phyloP scores from a whole-genome alignment of 2,329 filamentous ascomycete genomes.

The Alternaria sp. region DNA sequence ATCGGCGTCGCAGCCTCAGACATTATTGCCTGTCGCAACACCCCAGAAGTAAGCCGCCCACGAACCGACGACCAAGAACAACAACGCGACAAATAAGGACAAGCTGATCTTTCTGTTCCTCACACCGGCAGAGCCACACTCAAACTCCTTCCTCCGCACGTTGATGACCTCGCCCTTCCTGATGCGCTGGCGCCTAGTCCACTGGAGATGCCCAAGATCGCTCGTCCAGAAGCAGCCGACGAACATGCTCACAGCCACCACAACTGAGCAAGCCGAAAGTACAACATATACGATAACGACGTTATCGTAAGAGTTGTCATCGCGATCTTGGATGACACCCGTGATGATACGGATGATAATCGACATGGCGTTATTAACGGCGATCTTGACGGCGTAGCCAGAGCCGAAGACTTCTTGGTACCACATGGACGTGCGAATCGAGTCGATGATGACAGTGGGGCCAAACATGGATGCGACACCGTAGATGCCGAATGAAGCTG shows the following conservation, averaged over 20 bases:
- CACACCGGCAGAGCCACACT: constrained; percentile 35
- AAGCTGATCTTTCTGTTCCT: constrained; percentile 52
- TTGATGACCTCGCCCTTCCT: constrained; percentile 54
- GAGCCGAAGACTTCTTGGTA: constrained; percentile 66
- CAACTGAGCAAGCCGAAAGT: constrained; percentile 58
- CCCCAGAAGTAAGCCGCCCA: constrained; percentile 69
- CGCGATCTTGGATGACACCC: constrained; percentile 65
- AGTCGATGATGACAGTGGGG: constrained; percentile 66
- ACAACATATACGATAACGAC: constrained; percentile 64
- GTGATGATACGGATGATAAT: constrained; percentile 66
- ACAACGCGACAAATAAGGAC: constrained; percentile 53
- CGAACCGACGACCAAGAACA: constrained; percentile 58
- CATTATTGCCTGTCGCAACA: constrained; percentile 58
- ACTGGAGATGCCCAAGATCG: constrained; percentile 61
- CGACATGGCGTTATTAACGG: constrained; percentile 68
- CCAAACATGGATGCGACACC: constrained; percentile 63
- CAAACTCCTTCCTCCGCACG: constrained; percentile 51
- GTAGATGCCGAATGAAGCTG: constrained; percentile 66
- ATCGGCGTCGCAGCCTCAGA: not conserved
- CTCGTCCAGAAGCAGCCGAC: constrained; percentile 48
- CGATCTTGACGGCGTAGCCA: constrained; percentile 66
- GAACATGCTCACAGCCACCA: constrained; percentile 54
- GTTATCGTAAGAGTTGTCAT: constrained; percentile 62
- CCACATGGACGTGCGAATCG: constrained; percentile 66
- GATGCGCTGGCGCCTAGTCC: constrained; percentile 63